Conservation (phyloP, 164 flowering plant genomes). For the Berberis thunbergii region DNA sequence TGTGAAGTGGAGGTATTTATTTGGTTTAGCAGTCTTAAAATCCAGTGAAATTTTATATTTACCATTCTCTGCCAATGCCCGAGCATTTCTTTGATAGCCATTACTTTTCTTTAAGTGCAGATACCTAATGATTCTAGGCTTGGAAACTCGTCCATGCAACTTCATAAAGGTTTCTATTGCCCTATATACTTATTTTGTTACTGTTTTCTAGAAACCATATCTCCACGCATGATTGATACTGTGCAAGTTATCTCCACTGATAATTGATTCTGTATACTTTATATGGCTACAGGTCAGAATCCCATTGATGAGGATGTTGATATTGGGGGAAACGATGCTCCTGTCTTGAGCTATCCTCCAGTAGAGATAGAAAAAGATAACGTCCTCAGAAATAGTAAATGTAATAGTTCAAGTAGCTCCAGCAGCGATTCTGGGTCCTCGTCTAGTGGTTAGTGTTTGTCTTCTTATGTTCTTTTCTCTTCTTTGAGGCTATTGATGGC, state of each 20-base stretch:
- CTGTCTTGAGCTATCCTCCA: constrained; percentile 51
- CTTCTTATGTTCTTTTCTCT: not conserved
- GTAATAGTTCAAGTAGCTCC: constrained; percentile 71
- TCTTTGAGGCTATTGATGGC: not conserved
- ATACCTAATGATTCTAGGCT: constrained; percentile 51
- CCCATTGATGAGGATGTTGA: constrained; percentile 67
- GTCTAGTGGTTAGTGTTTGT: constrained; percentile 65
- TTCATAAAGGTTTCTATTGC: constrained; percentile 42
- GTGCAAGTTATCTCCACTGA: not conserved
- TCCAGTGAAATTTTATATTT: not conserved
- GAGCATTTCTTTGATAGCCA: not conserved
- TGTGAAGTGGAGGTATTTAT: constrained; percentile 65
- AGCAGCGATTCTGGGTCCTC: constrained; percentile 79
- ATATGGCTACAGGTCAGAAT: constrained; percentile 38
- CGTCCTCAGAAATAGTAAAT: constrained; percentile 35
- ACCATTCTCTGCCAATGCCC: not conserved
- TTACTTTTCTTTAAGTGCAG: constrained; percentile 24
- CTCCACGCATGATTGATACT: not conserved
- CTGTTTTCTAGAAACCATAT: not conserved
- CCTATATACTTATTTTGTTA: not conserved
- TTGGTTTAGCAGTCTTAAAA: not conserved
- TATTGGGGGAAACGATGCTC: constrained; percentile 74
- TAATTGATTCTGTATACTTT: not conserved
- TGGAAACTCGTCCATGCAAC: constrained; percentile 49
- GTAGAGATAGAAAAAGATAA: constrained; percentile 66